Conservation (phyloP, 176 grass and related monocot genomes). For the Paspalum notatum region DNA sequence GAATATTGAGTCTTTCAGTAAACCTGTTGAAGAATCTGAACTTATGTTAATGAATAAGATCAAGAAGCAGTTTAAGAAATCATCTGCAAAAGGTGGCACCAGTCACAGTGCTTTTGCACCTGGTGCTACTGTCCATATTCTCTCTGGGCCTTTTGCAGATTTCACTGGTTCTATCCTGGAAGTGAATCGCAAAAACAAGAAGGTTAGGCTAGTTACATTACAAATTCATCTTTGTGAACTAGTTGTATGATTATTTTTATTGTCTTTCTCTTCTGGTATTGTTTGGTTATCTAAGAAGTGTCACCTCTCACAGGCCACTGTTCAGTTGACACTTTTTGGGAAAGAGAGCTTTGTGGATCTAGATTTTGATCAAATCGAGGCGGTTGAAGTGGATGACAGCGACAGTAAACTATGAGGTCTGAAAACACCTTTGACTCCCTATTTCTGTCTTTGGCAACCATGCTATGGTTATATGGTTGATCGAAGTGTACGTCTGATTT, state of each 20-base stretch:
- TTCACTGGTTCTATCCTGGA: slow-evolving; percentile 74
- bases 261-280: slow-evolving; percentile 22
- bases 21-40: slow-evolving; percentile 51
- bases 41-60: slow-evolving; percentile 55
- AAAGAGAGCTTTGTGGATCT: slow-evolving; percentile 87
- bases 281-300: slow-evolving; percentile 38
- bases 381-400: slow-evolving; percentile 30
- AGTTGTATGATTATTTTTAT: background rate
- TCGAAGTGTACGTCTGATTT: background rate
- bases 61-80: slow-evolving; percentile 54
- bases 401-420: slow-evolving; percentile 17
- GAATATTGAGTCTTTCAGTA: slow-evolving; percentile 35
- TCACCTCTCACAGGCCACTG: slow-evolving; percentile 62
- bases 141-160: slow-evolving; percentile 68
- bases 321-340: slow-evolving; percentile 71
- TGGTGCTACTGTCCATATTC: slow-evolving; percentile 63
- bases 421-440: slow-evolving; percentile 3
- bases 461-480: background rate
- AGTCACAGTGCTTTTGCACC: slow-evolving; percentile 41
- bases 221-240: background rate
- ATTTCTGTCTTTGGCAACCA: background rate
- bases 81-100: slow-evolving; percentile 23
- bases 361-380: slow-evolving; percentile 84
- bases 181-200: slow-evolving; percentile 69
- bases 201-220: slow-evolving; percentile 48